phyloP scores from a whole-genome alignment of 495 filamentous ascomycete genomes.

The Cercophora samala region DNA sequence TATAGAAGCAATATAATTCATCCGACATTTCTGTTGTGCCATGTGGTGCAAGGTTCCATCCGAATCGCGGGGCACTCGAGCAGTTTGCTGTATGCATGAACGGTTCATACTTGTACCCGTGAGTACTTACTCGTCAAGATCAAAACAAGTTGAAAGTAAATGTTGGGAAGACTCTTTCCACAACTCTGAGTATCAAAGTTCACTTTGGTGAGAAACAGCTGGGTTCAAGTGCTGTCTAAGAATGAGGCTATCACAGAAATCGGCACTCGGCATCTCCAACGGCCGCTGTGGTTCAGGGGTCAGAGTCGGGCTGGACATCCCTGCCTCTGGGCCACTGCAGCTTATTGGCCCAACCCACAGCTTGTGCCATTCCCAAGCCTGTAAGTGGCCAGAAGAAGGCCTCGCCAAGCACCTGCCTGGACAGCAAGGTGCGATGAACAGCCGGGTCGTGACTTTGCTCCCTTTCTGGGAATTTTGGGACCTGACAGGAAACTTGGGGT shows the following conservation, averaged over 20 bases:
- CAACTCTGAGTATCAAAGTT: no score
- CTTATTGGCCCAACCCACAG: neutral
- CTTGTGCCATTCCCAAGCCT: neutral
- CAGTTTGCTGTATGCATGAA: no score
- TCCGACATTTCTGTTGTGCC: neutral
- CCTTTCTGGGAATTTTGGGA: neutral
- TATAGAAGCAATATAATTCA: neutral
- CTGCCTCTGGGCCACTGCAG: neutral
- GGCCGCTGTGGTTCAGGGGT: neutral
- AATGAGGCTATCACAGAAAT: neutral
- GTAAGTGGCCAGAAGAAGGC: neutral
- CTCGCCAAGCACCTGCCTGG: neutral
- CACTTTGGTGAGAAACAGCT: no score
- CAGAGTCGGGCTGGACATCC: neutral
- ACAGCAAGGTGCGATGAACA: neutral
- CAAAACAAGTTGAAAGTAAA: no score
- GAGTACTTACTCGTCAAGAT: no score
- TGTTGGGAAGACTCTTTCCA: no score
- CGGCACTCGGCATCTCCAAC: neutral
- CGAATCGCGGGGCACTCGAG: no score
- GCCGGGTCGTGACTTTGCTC: neutral
- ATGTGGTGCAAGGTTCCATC: neutral
- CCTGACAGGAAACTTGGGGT: neutral
- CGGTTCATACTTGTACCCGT: no score
- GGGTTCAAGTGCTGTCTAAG: no score